Percentiles rank a stretch among this genome's conserved stretches.
phyloP scores from a whole-genome alignment of 768 basidiomycete species.

The Kwoniella sp. region DNA sequence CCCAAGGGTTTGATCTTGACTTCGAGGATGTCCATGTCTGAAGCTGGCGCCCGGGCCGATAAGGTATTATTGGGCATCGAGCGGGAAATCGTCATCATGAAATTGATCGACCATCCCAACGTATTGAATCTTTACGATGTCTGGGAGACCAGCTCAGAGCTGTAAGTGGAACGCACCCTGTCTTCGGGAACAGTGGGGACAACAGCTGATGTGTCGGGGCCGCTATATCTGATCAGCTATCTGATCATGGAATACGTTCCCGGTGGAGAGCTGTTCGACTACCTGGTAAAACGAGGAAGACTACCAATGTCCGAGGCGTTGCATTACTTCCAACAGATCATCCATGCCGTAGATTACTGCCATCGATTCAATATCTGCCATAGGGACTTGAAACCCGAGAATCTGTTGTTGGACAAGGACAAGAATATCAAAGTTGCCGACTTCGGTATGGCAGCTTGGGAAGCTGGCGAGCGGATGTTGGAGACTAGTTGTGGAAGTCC shows the following conservation, averaged over 20 bases:
- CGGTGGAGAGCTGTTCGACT: conserved; percentile 92
- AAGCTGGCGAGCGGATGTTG: conserved; percentile 66
- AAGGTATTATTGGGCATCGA: conserved; percentile 78
- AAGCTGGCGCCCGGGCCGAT: conserved; percentile 73
- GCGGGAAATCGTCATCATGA: conserved; percentile 96
- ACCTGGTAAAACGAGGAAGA: conserved; percentile 76
- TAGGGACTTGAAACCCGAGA: conserved; percentile 92
- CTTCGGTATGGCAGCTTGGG: conserved; percentile 97
- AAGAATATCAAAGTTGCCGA: conserved; percentile 92
- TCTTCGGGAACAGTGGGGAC: too few relatives aligned
- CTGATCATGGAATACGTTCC: conserved; percentile 93
- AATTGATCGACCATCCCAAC: conserved; percentile 92
- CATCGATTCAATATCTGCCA: conserved; percentile 94
- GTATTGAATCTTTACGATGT: conserved; percentile 94
- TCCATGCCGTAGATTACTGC: conserved; percentile 86
- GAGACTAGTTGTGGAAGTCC: conserved; percentile 90
- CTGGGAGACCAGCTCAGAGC: conserved; percentile 87
- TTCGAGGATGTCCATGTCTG: conserved; percentile 69
- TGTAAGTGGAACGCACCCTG: conserved; percentile 60
- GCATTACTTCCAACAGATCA: conserved; percentile 89
- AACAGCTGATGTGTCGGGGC: neutral
- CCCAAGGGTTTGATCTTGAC: conserved; percentile 70
- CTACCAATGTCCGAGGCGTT: conserved; percentile 73
- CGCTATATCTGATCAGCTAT: conserved; percentile 50
- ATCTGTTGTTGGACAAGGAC: conserved; percentile 78